phyloP scores from a whole-genome alignment of 108 stramenopile species.

The Conticribra guillardii region DNA sequence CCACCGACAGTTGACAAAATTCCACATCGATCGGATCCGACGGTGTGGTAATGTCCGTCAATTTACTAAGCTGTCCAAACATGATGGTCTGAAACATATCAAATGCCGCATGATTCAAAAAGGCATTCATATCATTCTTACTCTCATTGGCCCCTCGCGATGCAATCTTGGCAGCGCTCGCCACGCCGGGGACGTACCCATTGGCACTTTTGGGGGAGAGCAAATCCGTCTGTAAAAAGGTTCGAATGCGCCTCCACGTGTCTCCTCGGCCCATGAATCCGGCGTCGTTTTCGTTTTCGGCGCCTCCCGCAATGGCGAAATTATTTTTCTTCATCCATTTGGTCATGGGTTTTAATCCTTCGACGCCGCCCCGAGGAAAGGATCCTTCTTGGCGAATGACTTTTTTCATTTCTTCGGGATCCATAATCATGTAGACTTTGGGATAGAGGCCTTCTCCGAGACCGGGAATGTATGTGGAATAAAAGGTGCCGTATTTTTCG shows the following conservation, averaged over 20 bases:
- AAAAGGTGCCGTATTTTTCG: constrained; percentile 6
- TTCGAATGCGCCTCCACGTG: constrained; percentile 18
- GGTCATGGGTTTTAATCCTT: neutral
- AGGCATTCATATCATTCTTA: constrained; percentile 22
- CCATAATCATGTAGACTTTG: constrained; percentile 10
- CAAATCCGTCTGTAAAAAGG: constrained; percentile 34
- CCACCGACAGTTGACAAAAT: too few relatives aligned
- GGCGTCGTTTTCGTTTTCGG: neutral
- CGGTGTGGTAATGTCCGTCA: too few relatives aligned
- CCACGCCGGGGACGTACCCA: constrained; percentile 30
- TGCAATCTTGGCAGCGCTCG: constrained; percentile 18
- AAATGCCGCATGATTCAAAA: constrained; percentile 17
- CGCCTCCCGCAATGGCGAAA: neutral
- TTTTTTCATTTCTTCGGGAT: constrained; percentile 37
- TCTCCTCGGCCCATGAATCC: constrained; percentile 16
- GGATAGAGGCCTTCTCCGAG: constrained; percentile 1
- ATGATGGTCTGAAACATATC: constrained; percentile 40
- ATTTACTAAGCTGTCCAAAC: constrained; percentile 21
- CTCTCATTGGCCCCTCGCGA: constrained; percentile 3
- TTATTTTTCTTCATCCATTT: constrained; percentile 5
- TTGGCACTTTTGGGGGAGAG: constrained; percentile 18
- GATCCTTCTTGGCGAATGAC: constrained; percentile 33
- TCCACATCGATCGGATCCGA: too few relatives aligned
- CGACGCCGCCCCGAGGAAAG: constrained; percentile 2
- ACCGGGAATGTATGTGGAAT: neutral